Percentiles rank a stretch among this genome's conserved stretches.
Evolutionary conservation across 805 yeast species (phyloP).

Genomic region (Saccharomycopsis olivae): DNA sequence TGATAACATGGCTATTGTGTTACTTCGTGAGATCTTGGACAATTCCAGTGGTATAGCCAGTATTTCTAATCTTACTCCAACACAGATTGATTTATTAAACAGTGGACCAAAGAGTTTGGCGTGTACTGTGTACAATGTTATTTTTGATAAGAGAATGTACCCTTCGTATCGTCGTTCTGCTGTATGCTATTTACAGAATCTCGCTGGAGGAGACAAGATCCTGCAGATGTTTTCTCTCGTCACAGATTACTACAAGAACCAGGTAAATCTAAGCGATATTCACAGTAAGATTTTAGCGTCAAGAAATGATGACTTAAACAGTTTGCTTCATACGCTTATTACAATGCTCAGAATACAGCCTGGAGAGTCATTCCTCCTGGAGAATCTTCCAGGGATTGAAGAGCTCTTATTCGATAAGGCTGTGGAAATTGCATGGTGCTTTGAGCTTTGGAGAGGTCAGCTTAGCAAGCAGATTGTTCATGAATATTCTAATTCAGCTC

Average conservation of each 20-base stretch:
- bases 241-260: conserved; percentile 34
- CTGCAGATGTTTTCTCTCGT: conserved; percentile 57
- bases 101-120: conserved; percentile 47
- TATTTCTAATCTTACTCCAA: conserved; percentile 52
- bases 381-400: conserved; percentile 31
- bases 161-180: conserved; percentile 30
- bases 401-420: conserved; percentile 33
- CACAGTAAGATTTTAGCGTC: conserved; percentile 66
- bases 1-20: conserved; percentile 48
- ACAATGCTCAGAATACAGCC: conserved; percentile 34
- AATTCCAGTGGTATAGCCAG: conserved; percentile 75
- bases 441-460: conserved; percentile 63
- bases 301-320: conserved; percentile 59
- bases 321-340: conserved; percentile 55
- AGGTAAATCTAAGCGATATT: conserved; percentile 27
- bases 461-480: conserved; percentile 23
- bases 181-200: conserved; percentile 33
- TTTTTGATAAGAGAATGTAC: conserved; percentile 26
- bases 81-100: conserved; percentile 55
- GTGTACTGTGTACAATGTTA: conserved; percentile 42
- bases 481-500: conserved; percentile 13
- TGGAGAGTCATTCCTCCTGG: conserved; percentile 24
- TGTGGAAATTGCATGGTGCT: conserved; percentile 53
- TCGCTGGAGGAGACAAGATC: conserved; percentile 6
- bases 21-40: conserved; percentile 55